Evolutionary conservation across 306 rosid genomes (phyloP).

Genomic region (Vigna nakashimae): DNA sequence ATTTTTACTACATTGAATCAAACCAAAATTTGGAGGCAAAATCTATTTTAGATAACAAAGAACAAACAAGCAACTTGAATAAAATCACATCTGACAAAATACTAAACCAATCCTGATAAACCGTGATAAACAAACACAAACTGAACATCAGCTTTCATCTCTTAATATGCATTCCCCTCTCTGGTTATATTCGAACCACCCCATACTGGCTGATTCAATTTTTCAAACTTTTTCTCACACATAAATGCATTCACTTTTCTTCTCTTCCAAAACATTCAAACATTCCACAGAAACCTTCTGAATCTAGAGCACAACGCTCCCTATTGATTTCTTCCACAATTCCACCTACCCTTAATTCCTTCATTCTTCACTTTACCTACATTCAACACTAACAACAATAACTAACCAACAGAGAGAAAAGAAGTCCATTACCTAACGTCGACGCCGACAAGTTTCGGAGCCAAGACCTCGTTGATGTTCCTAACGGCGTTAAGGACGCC

Average conservation of each 20-base stretch:
- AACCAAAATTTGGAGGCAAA: background rate
- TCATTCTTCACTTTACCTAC: background rate
- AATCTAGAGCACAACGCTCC: background rate
- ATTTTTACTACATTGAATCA: background rate
- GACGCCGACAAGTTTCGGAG: conserved; percentile 83
- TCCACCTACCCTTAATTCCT: background rate
- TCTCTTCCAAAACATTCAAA: background rate
- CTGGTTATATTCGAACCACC: background rate
- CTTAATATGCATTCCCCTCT: background rate
- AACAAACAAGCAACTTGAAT: background rate
- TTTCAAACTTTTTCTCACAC: background rate
- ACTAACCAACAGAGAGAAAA: background rate
- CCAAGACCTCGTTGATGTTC: conserved; percentile 80
- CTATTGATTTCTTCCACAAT: background rate
- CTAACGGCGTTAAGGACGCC: conserved; percentile 89
- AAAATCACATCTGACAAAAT: background rate
- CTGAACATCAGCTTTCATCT: background rate
- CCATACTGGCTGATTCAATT: background rate
- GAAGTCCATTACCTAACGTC: conserved; percentile 70
- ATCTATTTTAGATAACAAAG: background rate
- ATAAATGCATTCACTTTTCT: background rate
- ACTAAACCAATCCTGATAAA: background rate
- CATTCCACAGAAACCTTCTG: background rate
- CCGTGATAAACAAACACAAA: background rate
- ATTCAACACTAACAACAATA: background rate